Evolutionary conservation across 169 alveolate species (phyloP), one percentile per base, ranked within the genome.

Genomic region (Plasmodium reichenowi): DNA sequence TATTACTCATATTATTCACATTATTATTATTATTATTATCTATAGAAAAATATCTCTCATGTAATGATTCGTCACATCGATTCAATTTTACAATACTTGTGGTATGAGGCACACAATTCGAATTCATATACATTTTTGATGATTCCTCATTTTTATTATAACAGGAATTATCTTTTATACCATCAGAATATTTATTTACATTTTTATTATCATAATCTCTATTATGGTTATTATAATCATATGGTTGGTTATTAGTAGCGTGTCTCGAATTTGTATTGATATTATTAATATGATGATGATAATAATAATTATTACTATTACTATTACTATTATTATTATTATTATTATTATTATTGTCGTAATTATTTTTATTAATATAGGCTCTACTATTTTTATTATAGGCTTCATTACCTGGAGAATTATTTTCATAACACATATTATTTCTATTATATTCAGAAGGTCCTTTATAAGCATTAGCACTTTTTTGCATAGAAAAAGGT

Each of bases 311-410:
- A 62, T 20, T 0, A 62, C 24, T 26, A 8, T 26, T 26, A 60
- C 20, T n/a, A 6, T 60, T 12, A 20, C 8, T 52, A 9, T 52
- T 13, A 7, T 26, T 12, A 62, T 20, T 0, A 62, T 62, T 26
- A 8, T 26, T 26, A 60, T 60, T n/a, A 6, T 60, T 12, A 20
- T 52, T 52, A 9, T 52, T 13, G 6, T 50, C 59, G 15, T 50
- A 12, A 8, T 26, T 26, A 60, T 60, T n/a, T 17, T 60, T 10
- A 60, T 52, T 52, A 52, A 6, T 13, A 26, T 32, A 17, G 63
- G 50, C 20, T 58, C 17, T 71, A 48, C 56, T 62, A 45, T 32
- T 70, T 45, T 29, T 63, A 26, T 70, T 78, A 63, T 78, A 52
- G 22, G 22, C 13, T 32, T 52, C 70, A 15, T 66, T 78, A 7